Base-by-base conservation (phyloP, 1,284 basidiomycete species). In the Somion occarium region DNA sequence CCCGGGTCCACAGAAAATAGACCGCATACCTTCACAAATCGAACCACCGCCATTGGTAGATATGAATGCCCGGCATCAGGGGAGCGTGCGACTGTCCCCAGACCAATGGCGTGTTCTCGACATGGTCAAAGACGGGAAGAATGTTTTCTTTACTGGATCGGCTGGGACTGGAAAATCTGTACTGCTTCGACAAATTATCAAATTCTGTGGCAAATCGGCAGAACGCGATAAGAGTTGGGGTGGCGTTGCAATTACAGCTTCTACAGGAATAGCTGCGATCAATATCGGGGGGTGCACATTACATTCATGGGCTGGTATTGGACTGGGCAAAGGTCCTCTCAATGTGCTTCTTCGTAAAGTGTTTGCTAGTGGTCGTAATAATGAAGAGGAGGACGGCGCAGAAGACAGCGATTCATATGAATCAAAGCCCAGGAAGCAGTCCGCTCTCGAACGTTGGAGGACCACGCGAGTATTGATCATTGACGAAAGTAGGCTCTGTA, bases 121-220 rank as follows among this genome's bases (percentile, higher is more conserved):
- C 37, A 73, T 80, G 20, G 78, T 85, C 12, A 67, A 74, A 38
- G 68, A 72, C 12, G 80, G 81, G 3, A 73, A 77, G 59, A 88
- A 76, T 55, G 76, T 90, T 7, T 91, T 91, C 70, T 91, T 90
- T 71, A 91, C 88, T 0, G 88, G 88, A 7, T 83, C 82, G 49
- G 88, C 85, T 44, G 93, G 93, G 50, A 96, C 93, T 9, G 94
- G 94, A 49, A 98, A 97, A 70, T 96, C 93, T 0, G 91, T 97
- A 7, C 73, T 97, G 2, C 75, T 98, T 18, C 79, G 90, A 3
- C 88, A 92, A 63, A 93, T 97, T 55, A 95, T 97, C 62, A 74
- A 75, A 66, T 61, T 44, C 38, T 50, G 56, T 26, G 53, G 15
- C 15, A 7, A 7, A 7, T 7, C 30, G 7, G 52, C 57, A n/a